phyloP scores from a whole-genome alignment of 208 protist species.

The Trypanosoma cruzi region DNA sequence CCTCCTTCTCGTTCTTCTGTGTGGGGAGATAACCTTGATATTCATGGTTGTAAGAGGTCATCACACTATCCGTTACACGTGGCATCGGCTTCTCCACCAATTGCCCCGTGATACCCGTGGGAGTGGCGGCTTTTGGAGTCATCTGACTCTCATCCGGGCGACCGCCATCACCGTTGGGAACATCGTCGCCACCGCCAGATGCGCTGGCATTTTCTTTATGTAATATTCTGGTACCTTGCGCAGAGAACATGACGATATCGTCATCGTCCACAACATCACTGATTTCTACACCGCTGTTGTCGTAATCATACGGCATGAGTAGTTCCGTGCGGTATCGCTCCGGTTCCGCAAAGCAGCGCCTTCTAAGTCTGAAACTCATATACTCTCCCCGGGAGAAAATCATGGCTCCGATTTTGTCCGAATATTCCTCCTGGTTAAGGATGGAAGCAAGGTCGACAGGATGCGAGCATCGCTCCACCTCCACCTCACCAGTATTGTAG shows the following conservation, averaged over 20 bases:
- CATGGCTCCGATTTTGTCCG: constrained; percentile 42
- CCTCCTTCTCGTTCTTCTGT: background rate
- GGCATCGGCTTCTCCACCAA: background rate
- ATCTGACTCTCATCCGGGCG: background rate
- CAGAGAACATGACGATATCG: background rate
- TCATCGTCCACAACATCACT: background rate
- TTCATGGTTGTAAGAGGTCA: constrained; percentile 23
- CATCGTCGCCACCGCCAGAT: background rate
- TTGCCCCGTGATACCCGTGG: background rate
- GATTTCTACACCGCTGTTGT: constrained; percentile 38
- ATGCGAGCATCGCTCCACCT: constrained; percentile 26
- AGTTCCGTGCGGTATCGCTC: constrained; percentile 37
- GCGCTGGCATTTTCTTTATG: background rate
- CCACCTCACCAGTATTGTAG: constrained; percentile 33
- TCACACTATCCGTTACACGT: constrained; percentile 4
- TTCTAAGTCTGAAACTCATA: constrained; percentile 58
- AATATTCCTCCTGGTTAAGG: constrained; percentile 56
- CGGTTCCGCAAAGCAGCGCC: constrained; percentile 48
- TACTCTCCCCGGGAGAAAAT: constrained; percentile 52
- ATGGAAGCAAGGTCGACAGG: constrained; percentile 55
- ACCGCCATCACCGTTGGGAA: background rate
- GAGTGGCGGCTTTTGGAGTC: background rate
- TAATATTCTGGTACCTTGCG: too few relatives aligned
- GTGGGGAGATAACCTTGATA: constrained; percentile 3
- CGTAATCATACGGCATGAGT: constrained; percentile 67